Base-by-base conservation (phyloP, 257 asterid species). In the Fraxinus cuspidata region DNA sequence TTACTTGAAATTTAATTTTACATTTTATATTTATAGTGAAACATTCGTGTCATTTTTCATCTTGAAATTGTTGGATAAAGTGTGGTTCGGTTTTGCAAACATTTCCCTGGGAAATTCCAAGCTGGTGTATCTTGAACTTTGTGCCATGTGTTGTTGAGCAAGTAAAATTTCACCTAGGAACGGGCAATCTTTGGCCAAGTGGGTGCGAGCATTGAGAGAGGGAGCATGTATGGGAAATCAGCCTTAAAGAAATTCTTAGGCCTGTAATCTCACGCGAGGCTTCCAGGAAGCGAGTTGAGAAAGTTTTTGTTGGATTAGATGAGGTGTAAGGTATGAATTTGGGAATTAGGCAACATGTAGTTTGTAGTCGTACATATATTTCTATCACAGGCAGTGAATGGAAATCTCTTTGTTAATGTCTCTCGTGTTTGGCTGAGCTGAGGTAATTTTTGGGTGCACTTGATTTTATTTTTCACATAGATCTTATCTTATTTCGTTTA, bases 41-140 rank as follows among this genome's bases (percentile, higher is more conserved):
- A n/a, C 37, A 69, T 76, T 69, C 73, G 35, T 34, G 25, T 69
- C 29, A 34, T 10, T 40, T 70, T 69, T 60, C 10, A 60, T 34
- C 27, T 21, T 15, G 49, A 70, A 35, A 70, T 35, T 32, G 49
- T 70, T 40, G 15, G 51, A 70, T 34, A 16, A 13, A 40, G 28
- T 4, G 27, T 70, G 49, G 51, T 2, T 70, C 27, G 13, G 29
- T 12, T 35, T 8, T 70, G 28, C 28, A 18, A 34, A 5, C 15
- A 32, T 0, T 12, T 7, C 15, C 27, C 73, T 7, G 13, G 49
- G 11, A 32, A 29, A 66, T 40, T 40, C 49, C 49, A 40, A 42
- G 63, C 15, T 51, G 15, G 49, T 12, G 25, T 31, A 18, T 69
- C 47, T 37, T 32, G 15, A 7, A 16, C 2, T 12, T 2, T 68